Base-by-base conservation (phyloP, 1,284 basidiomycete species). In the Megacollybia platyphylla region DNA sequence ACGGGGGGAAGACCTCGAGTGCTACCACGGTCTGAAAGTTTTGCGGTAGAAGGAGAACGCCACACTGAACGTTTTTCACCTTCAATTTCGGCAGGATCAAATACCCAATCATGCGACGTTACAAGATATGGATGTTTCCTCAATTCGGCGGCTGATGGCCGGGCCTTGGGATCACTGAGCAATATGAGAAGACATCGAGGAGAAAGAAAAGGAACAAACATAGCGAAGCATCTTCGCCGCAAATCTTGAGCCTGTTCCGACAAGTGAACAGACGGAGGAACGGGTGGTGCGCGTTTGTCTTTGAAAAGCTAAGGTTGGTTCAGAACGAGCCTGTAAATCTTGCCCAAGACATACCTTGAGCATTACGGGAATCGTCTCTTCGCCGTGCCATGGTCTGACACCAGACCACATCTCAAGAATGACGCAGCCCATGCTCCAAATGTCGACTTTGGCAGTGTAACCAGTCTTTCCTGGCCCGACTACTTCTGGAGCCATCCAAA, bases 401-500 rank as follows among this genome's bases (percentile, higher is more conserved):
- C 79, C 85, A 1, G 78, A 74, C 68, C 81, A 82, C 85, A 88
- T 88, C 57, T 89, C 85, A 35, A 86, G 60, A 2, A 84, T 73
- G 15, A 88, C 73, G 57, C 85, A 89, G 0, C 85, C 86, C 11
- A 86, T 60, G 47, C 74, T 77, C 85, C 85, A 88, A 36, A 89
- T 85, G 58, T 89, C 86, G 17, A 67, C 59, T 48, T 87, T 87
- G 31, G 73, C 73, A 46, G 73, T 74, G 54, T 88, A 87, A 2
- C 66, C 67, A 9, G 64, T 64, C 37, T 52, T 51, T 27, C 53
- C 51, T 4, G 55, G 48, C 39, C 56, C 53, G 26, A 67, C 53
- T 4, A 85, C 73, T 58, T 87, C 85, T 10, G 85, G 86, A 4
- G 85, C 84, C 84, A 87, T 87, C 75, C 84, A 88, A 54, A 78